Base-by-base conservation (phyloP, 768 basidiomycete genomes). In the Suillus clintonianus region DNA sequence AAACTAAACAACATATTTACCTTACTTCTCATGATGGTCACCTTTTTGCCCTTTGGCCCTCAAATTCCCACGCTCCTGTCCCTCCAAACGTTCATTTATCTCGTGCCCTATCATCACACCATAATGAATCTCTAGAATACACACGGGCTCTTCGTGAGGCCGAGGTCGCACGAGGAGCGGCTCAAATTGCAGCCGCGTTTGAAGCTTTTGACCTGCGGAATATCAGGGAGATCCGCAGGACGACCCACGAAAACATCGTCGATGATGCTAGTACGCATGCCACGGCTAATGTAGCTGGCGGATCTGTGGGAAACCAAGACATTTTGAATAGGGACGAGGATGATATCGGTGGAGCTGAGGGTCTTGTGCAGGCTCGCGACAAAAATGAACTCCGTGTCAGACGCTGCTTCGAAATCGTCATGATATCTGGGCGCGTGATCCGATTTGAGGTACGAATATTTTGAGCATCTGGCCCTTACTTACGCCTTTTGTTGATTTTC, bases 331-430 rank as follows among this genome's bases (percentile, higher is more conserved):
- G 27, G 27, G 92, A 94, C 69, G 81, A 83, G 39, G 82, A 81
- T 62, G 93, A 94, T 69, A 79, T 76, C 54, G 91, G 90, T 9
- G 91, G 89, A 11, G 87, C 86, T 60, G 85, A 81, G 37, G 85
- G 76, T 1, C 69, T 89, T 45, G 73, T 66, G 27, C 79, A 76
- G 51, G 74, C 70, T 15, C 71, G 66, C 27, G 84, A 88, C 69
- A 85, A 81, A 68, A 64, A 68, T 19, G 73, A 75, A 41, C 63
- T 88, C 63, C 82, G 81, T 63, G 84, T 88, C 77, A 82, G 83
- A 65, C 81, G 93, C 53, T 86, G 86, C 3, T 97, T 98, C 67
- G 92, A 95, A 72, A 77, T 97, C 43, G 76, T 89, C 60, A 79
- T 94, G 61, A 83, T 80, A 24, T 87, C 85, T 11, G 94, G 94